Evolutionary conservation across 139 green algal species (phyloP).

Genomic region (Coelastrella sp.): DNA sequence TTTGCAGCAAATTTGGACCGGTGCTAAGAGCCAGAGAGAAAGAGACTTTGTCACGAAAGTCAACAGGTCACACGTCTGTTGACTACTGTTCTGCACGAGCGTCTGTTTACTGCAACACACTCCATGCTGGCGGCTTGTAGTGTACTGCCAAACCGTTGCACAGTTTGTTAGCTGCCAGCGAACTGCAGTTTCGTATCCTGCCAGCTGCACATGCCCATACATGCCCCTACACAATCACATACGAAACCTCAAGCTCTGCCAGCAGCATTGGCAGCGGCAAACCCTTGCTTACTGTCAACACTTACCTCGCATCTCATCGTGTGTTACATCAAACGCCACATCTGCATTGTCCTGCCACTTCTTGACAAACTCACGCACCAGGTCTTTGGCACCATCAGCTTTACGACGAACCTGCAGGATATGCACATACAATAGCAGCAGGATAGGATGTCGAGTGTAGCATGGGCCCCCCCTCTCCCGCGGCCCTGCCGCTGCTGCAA

Average conservation of each 20-base stretch:
- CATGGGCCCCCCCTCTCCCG: neutral
- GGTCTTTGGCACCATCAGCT: constrained; percentile 69
- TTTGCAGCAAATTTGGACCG: no score
- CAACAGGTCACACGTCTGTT: no score
- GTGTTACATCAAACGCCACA: constrained; percentile 49
- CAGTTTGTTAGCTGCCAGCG: no score
- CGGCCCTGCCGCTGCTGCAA: neutral
- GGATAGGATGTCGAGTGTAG: neutral
- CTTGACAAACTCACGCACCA: constrained; percentile 61
- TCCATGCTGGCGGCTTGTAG: no score
- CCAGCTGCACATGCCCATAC: neutral
- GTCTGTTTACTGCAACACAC: no score
- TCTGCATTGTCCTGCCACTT: constrained; percentile 61
- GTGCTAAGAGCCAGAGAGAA: no score
- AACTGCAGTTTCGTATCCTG: no score
- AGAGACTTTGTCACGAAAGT: no score
- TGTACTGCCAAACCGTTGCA: no score
- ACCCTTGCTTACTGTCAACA: no score
- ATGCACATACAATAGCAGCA: neutral
- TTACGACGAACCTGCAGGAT: constrained; percentile 61
- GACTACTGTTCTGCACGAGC: no score
- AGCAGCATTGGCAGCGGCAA: neutral
- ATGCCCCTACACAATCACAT: neutral
- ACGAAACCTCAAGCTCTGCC: neutral
- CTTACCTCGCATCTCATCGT: constrained; percentile 60